Conservation (phyloP, 306 rosid genomes). For the Senna siamea region DNA sequence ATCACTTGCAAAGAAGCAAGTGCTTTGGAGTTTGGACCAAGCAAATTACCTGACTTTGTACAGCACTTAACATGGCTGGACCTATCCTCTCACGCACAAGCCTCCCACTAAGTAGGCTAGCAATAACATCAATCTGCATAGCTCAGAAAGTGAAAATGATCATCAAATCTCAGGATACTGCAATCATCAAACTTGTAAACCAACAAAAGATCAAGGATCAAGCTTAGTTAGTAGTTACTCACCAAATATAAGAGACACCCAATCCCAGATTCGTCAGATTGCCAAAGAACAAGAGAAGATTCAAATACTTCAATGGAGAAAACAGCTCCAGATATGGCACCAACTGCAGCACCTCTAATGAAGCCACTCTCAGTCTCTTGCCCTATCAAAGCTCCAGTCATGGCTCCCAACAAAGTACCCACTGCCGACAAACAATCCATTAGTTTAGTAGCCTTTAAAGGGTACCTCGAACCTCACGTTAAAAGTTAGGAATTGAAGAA, state of each 20-base stretch:
- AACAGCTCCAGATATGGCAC: constrained; percentile 99
- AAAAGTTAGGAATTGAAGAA: constrained; percentile 1
- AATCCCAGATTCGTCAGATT: constrained; percentile 96
- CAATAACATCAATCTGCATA: constrained; percentile 92
- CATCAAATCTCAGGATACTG: constrained; percentile 12
- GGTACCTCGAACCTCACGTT: constrained; percentile 5
- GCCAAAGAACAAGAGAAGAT: constrained; percentile 97
- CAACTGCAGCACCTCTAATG: constrained; percentile 98
- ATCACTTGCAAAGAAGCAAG: background rate
- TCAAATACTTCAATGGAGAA: constrained; percentile 98
- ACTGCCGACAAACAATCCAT: constrained; percentile 61
- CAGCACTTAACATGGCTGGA: constrained; percentile 99
- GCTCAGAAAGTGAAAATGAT: constrained; percentile 12
- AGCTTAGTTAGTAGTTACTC: constrained; percentile 45
- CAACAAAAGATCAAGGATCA: constrained; percentile 21
- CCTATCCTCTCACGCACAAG: constrained; percentile 97
- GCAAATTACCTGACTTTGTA: constrained; percentile 89
- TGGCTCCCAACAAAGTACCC: constrained; percentile 90
- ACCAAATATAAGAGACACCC: constrained; percentile 95
- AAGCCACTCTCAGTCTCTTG: constrained; percentile 99
- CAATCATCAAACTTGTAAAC: constrained; percentile 8
- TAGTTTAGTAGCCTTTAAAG: constrained; percentile 25
- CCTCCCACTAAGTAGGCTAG: constrained; percentile 94
- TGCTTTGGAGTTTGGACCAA: no score
- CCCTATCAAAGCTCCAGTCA: constrained; percentile 98